Evolutionary conservation across 345 rosid species (phyloP).

Genomic region (Citrus medica): DNA sequence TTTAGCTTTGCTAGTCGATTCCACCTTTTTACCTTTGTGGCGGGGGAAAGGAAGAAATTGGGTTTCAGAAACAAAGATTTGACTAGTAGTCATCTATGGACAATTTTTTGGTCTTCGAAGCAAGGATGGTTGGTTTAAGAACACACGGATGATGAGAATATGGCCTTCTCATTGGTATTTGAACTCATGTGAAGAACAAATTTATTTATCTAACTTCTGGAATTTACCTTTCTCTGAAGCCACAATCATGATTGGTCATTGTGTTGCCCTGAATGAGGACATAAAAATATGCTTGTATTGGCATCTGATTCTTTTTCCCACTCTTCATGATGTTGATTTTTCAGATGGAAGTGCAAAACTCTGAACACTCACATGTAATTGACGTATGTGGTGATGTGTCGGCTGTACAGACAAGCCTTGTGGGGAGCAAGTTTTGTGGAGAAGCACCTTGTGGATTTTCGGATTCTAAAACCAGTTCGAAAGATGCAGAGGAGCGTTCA

Average conservation of each 20-base stretch:
- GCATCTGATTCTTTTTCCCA: not conserved
- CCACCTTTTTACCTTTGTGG: not conserved
- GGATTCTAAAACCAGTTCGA: constrained; percentile 39
- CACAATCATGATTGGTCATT: not conserved
- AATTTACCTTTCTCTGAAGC: not conserved
- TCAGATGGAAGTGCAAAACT: constrained; percentile 45
- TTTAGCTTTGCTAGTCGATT: not conserved
- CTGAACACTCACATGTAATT: constrained; percentile 38
- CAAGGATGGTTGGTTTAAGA: not conserved
- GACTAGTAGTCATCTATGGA: not conserved
- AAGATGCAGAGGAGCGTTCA: constrained; percentile 53
- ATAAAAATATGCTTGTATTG: not conserved
- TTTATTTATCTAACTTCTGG: not conserved
- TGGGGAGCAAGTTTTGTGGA: constrained; percentile 41
- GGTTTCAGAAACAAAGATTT: not conserved
- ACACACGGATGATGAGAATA: not conserved
- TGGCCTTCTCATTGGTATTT: not conserved
- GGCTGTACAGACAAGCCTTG: constrained; percentile 11
- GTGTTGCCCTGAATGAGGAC: not conserved
- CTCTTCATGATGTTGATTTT: constrained; percentile 11
- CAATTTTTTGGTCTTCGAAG: not conserved
- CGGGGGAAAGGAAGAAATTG: not conserved
- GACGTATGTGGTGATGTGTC: constrained; percentile 45
- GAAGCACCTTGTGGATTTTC: constrained; percentile 59
- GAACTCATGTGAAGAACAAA: not conserved